Conservation (phyloP, 352 stramenopile species). For the Peronospora belbahrii region DNA sequence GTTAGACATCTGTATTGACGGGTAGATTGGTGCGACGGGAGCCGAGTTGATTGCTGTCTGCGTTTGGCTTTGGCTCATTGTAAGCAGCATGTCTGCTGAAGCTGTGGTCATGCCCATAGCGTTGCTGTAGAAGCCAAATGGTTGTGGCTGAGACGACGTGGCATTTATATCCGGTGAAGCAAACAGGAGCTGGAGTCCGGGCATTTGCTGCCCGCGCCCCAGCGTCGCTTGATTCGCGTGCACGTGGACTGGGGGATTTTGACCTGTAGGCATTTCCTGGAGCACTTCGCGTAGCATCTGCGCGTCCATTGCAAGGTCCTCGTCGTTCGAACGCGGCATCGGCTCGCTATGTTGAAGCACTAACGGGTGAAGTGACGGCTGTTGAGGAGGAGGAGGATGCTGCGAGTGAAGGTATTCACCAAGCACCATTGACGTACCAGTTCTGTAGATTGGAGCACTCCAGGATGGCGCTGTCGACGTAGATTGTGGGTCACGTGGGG, state of each 20-base stretch:
- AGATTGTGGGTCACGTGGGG: conserved; percentile 10
- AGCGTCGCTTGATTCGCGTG: conserved; percentile 9
- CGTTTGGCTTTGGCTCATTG: conserved; percentile 22
- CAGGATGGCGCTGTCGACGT: conserved; percentile 9
- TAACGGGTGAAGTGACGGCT: conserved; percentile 19
- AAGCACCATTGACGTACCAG: conserved; percentile 2
- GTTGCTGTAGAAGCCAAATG: conserved; percentile 17
- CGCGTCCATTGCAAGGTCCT: conserved; percentile 32
- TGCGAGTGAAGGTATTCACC: conserved; percentile 14
- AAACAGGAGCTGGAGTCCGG: conserved; percentile 31
- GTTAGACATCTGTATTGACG: conserved; percentile 1
- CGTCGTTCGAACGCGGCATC: conserved; percentile 23
- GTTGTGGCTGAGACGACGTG: background rate
- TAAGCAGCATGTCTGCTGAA: conserved; percentile 19
- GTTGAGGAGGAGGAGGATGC: conserved; percentile 1
- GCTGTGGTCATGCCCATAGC: conserved; percentile 13
- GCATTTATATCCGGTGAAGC: conserved; percentile 22
- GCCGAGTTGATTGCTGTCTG: conserved; percentile 1
- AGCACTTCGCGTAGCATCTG: conserved; percentile 38
- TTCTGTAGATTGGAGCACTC: conserved; percentile 10
- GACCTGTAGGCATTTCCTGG: conserved; percentile 24
- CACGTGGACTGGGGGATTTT: conserved; percentile 15
- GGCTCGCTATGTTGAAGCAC: conserved; percentile 24
- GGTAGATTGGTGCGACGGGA: conserved; percentile 13
- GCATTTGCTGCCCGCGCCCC: conserved; percentile 21